phyloP scores from a whole-genome alignment of 805 yeast species.

The Metschnikowia reukaufii region DNA sequence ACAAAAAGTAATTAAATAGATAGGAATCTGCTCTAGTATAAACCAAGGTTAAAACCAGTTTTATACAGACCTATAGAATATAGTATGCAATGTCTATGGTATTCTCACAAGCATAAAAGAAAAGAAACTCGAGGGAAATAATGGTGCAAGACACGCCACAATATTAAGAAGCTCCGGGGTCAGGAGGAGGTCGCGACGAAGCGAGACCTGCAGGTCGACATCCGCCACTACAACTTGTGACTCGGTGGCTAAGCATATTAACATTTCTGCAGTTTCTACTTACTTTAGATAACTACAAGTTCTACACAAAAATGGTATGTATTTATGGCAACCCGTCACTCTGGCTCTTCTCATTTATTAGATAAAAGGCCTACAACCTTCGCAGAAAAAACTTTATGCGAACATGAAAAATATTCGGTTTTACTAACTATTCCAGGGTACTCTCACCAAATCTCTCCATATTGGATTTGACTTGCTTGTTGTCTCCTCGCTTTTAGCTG shows the following conservation, averaged over 20 bases:
- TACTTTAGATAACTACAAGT: neutral
- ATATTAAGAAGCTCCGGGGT: neutral
- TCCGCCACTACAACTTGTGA: neutral
- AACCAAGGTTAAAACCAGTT: too few species aligned
- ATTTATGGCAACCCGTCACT: neutral
- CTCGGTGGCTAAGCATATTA: neutral
- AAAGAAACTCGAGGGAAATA: neutral
- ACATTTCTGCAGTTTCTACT: neutral
- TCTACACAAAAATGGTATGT: neutral
- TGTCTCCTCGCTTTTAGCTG: constrained; percentile 48
- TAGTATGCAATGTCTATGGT: neutral
- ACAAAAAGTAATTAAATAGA: too few species aligned
- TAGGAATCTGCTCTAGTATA: too few species aligned
- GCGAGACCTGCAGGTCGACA: neutral
- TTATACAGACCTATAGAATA: too few species aligned
- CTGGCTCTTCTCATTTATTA: neutral
- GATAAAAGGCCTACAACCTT: too few species aligned
- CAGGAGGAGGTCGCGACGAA: neutral
- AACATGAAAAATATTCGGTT: too few species aligned
- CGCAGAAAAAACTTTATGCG: too few species aligned
- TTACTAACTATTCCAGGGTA: constrained; percentile 21
- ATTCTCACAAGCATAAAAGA: too few species aligned
- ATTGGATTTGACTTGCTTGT: constrained; percentile 57
- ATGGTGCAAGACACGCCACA: neutral
- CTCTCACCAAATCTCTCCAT: constrained; percentile 49